phyloP scores from a whole-genome alignment of 23 red algal genomes.

The Rhodosorus marinus region DNA sequence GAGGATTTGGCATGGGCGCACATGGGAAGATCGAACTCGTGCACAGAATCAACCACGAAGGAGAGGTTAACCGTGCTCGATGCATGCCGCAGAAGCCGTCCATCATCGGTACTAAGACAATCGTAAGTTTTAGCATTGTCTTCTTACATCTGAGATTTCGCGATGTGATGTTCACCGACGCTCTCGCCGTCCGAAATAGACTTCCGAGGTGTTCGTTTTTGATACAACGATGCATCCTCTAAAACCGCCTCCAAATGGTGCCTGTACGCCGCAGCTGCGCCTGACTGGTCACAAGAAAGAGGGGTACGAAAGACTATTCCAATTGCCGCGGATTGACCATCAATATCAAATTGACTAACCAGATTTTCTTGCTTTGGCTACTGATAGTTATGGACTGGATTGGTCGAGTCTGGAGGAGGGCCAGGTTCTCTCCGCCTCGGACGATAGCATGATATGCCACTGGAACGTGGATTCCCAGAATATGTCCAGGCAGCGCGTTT shows the following conservation, averaged over 20 bases:
- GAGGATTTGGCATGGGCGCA: constrained; percentile 57
- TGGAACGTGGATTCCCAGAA: constrained; percentile 66
- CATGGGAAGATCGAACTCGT: constrained; percentile 70
- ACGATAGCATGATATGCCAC: constrained; percentile 57
- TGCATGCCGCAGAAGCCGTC: constrained; percentile 95
- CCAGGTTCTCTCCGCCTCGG: constrained; percentile 37
- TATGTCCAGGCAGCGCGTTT: no score
- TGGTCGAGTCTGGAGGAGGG: constrained; percentile 31
- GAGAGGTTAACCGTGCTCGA: constrained; percentile 95
- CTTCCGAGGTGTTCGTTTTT: constrained; percentile 58
- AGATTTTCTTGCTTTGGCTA: no score
- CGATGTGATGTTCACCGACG: neutral
- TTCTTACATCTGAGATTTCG: neutral
- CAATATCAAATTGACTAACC: no score
- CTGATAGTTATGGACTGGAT: no score
- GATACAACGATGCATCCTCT: constrained; percentile 68
- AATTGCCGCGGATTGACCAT: no score
- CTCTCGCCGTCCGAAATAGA: neutral
- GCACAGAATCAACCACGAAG: constrained; percentile 96
- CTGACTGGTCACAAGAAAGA: constrained; percentile 79
- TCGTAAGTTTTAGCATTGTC: constrained; percentile 6
- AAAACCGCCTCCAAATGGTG: constrained; percentile 63
- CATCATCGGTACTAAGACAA: constrained; percentile 84
- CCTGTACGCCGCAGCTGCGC: constrained; percentile 45
- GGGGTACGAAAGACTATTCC: no score